Base-by-base conservation (phyloP, 2,329 filamentous ascomycete genomes). In the Aureobasidium sp. region DNA sequence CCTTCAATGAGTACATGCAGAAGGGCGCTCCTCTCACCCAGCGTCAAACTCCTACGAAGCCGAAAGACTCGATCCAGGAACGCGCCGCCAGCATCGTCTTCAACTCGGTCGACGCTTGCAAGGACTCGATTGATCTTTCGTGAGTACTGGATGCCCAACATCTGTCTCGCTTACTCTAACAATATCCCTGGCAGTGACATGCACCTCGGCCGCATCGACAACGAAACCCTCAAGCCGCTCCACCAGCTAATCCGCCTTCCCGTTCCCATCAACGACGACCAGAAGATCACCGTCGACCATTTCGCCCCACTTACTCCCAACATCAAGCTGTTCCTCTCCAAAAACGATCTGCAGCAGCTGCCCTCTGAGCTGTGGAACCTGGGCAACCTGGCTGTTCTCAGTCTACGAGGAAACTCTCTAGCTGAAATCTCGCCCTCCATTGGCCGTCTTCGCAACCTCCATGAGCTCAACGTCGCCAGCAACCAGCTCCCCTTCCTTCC, bases 401-500 rank as follows among this genome's bases (percentile, higher is more conserved):
- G 82, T 66, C 76, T 91, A 16, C 83, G 88, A 39, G 82, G 79
- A 63, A 90, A 90, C 67, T 71, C 78, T 29, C 77, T 91, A 15
- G 75, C 74, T 0, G 81, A 87, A 67, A 73, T 91, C 2, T 84
- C 88, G 1, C 76, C 83, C 0, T 77, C 79, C 3, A 83, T 90
- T 53, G 77, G 76, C 27, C 81, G 81, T 36, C 76, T 90, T 7
- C 70, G 69, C 5, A 85, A 84, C 62, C 77, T 91, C 4, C 75
- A 76, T 55, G 79, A 84, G 55, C 79, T 91, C 42, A 90, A 89
- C 66, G 67, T 91, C 9, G 83, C 85, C 0, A 81, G 86, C 59
- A 90, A 90, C 64, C 72, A 74, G 5, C 75, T 91, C 11, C 77
- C 77, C 7, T 81, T 76, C 63, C 76, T 91, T 1, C 88, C 88